Percentiles rank a stretch among this genome's conserved stretches.
These are phyloP conservation scores for Clitopilus hobsonii DNA, from an alignment of 768 basidiomycete genomes.

Conservation along the genomic window DNA sequence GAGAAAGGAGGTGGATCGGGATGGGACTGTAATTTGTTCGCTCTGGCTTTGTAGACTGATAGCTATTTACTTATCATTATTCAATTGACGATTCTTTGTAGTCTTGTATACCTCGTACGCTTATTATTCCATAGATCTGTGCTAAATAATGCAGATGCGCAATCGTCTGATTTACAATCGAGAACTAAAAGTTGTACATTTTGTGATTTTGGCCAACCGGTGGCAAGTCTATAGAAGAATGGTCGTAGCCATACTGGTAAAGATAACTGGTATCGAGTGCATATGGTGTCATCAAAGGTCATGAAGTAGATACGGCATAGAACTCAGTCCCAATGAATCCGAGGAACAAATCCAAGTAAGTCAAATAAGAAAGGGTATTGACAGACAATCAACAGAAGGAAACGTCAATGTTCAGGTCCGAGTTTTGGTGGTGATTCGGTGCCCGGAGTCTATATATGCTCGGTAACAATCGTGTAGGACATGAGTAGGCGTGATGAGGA, in stretches of 20 bases:
- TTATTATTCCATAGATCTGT: neutral
- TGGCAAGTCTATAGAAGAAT: neutral
- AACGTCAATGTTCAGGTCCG: neutral
- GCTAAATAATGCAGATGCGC: too few species aligned
- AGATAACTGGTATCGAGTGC: neutral
- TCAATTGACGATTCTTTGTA: neutral
- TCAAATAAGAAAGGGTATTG: neutral
- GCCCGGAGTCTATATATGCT: neutral
- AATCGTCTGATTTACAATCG: neutral
- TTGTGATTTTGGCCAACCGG: too few species aligned
- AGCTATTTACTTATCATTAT: neutral
- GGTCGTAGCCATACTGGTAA: neutral
- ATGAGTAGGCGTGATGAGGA: neutral
- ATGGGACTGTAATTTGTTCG: slow-evolving; percentile 5
- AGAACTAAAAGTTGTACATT: too few species aligned
- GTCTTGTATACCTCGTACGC: neutral
- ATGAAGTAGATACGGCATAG: neutral
- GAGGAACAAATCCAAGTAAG: too few species aligned
- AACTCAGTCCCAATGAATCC: too few species aligned
- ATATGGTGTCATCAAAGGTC: neutral
- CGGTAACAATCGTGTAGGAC: neutral
- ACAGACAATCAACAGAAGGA: neutral
- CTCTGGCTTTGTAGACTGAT: too few species aligned
- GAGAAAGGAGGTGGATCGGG: slow-evolving; percentile 28
- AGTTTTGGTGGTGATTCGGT: neutral